These are phyloP conservation scores for Nannochloris sp. DNA, from an alignment of 139 green algal genomes.

Conservation along the genomic window DNA sequence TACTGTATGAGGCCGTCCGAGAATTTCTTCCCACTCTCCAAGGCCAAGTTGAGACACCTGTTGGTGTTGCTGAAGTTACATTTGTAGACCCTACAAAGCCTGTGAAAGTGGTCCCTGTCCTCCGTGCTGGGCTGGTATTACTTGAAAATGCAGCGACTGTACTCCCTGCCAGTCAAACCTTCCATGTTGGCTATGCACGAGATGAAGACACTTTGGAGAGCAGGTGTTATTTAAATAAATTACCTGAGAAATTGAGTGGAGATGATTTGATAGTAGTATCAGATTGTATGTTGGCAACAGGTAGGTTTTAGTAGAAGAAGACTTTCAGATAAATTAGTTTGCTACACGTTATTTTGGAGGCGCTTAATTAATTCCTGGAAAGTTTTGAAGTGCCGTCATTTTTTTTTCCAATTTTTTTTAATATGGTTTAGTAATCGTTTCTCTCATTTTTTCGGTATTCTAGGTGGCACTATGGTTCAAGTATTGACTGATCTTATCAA, in stretches of 20 bases:
- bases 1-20: conserved; percentile 81
- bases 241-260: conserved; percentile 55
- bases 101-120: conserved; percentile 86
- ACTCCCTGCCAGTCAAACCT: conserved; percentile 70
- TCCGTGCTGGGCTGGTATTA: conserved; percentile 81
- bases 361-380: too few species aligned
- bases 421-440: conserved; percentile 21
- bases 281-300: conserved; percentile 91
- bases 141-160: conserved; percentile 73
- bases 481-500: conserved; percentile 71
- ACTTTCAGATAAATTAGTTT: neutral
- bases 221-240: conserved; percentile 88
- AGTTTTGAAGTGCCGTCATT: neutral
- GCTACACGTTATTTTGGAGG: neutral
- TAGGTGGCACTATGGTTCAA: conserved; percentile 63
- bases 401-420: conserved; percentile 21
- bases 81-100: conserved; percentile 74
- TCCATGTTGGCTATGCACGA: conserved; percentile 83
- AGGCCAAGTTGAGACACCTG: conserved; percentile 69
- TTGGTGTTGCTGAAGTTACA: conserved; percentile 69
- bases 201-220: conserved; percentile 83
- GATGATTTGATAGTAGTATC: conserved; percentile 75
- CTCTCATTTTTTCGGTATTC: neutral
- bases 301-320: neutral
- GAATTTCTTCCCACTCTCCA: conserved; percentile 85